These are phyloP conservation scores for Talaromyces sp. DNA, from an alignment of 2,329 filamentous ascomycete genomes.

Conservation along the genomic window DNA sequence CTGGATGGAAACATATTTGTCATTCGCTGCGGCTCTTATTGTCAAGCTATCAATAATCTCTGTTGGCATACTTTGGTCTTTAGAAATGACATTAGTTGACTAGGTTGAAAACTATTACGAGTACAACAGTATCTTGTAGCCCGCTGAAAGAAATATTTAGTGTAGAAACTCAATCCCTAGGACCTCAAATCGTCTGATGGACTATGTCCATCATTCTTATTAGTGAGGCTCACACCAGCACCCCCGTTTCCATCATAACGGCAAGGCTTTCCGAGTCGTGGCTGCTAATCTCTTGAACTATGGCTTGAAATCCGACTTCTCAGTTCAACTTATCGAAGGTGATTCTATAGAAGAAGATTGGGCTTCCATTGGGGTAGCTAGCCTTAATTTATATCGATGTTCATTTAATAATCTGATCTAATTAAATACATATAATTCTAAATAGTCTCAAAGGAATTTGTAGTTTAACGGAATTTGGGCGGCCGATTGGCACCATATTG, in stretches of 20 bases:
- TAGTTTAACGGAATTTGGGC: too few relatives aligned
- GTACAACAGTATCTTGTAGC: background rate
- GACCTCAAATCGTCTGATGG: background rate
- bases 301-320: background rate
- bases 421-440: too few relatives aligned
- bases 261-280: background rate
- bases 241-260: background rate
- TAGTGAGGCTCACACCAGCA: background rate
- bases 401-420: too few relatives aligned
- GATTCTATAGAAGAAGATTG: background rate
- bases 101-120: background rate
- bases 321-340: background rate
- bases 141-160: background rate
- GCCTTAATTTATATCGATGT: background rate
- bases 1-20: too few relatives aligned
- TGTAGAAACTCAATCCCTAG: background rate
- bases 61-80: background rate
- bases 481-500: too few relatives aligned
- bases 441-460: too few relatives aligned
- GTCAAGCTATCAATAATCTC: background rate
- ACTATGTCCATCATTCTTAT: background rate
- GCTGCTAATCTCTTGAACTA: background rate
- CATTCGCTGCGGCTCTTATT: background rate
- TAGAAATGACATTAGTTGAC: background rate
- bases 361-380: background rate